Percentiles rank a stretch among this genome's conserved stretches.
Evolutionary conservation across 257 asterid species (phyloP).

Genomic region (Nicotiana benthamiana): DNA sequence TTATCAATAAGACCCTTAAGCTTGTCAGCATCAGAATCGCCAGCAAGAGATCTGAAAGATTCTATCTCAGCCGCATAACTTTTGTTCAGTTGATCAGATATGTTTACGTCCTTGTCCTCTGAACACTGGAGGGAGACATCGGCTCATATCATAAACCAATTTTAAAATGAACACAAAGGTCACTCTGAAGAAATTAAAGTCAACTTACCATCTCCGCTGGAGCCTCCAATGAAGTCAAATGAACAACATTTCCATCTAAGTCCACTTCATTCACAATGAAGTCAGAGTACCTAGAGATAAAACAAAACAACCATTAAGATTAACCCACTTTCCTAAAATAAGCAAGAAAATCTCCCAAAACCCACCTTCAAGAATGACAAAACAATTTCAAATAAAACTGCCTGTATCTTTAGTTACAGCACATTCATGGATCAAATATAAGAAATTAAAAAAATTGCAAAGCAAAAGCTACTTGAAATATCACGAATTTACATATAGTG

Average conservation of each 20-base stretch:
- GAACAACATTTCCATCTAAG: constrained; percentile 76
- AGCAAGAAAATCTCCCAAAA: neutral
- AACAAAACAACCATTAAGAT: constrained; percentile 8
- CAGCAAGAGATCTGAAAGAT: constrained; percentile 65
- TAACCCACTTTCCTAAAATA: neutral
- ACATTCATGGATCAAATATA: neutral
- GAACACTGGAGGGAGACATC: constrained; percentile 34
- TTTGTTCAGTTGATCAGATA: constrained; percentile 38
- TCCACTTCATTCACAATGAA: constrained; percentile 93
- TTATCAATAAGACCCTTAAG: constrained; percentile 47
- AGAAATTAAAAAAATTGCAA: neutral
- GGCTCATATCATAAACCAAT: constrained; percentile 8
- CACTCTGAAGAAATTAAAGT: neutral
- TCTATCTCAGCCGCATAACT: constrained; percentile 60
- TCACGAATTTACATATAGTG: neutral
- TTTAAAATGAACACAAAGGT: neutral
- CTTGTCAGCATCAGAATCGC: constrained; percentile 57
- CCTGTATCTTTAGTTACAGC: neutral
- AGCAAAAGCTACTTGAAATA: neutral
- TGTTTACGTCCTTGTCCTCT: constrained; percentile 42
- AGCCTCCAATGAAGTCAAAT: constrained; percentile 60
- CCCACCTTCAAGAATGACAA: neutral
- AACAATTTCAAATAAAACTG: neutral
- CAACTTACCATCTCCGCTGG: constrained; percentile 53
- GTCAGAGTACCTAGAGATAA: constrained; percentile 69